Base-by-base conservation (phyloP, 179 eudicot genomes). In the Drosera spatulata region DNA sequence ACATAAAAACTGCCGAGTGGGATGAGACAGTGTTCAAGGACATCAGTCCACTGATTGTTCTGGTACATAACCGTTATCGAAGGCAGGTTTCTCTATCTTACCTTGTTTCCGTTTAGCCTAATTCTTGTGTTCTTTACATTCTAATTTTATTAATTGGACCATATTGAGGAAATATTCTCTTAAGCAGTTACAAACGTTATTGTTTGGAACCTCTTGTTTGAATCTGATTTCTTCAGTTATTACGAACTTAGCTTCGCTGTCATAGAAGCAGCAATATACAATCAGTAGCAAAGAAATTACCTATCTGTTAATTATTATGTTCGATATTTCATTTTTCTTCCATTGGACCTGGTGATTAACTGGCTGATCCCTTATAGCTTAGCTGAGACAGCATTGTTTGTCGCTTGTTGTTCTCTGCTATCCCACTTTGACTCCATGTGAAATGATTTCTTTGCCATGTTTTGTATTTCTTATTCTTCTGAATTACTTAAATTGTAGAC, bases 61-160 rank as follows among this genome's bases (percentile, higher is more conserved):
- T 93, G 50, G 95, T 86, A 42, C 97, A 93, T 66, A 93, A 93
- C 68, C 99, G 97, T 43, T 93, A 93, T 60, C 84, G 72, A 82
- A 89, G 97, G 99, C 86, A 59, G 57, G 76, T 59, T 43, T 56
- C 63, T 46, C 6, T 49, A 15, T 39, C 41, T 46, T 53, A 41
- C 50, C 41, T 45, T 46, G 33, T 60, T 39, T 4, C 12, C 13
- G 39, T 45, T 60, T 7, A 50, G n/a, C 22, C 5, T 50, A 50
- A 10, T n/a, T 3, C n/a, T 10, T 49, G 52, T n/a, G n/a, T n/a
- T n/a, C n/a, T n/a, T n/a, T n/a, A 49, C 11, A 51, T 51, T n/a
- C 22, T 13, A 51, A 51, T 51, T 51, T 7, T 51, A 15, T 22
- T 22, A 0, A 0, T 22, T 1, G 33, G 33, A 22, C 33, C 33